Evolutionary conservation across 176 grass and related monocot genomes (phyloP).

Genomic region (Secale cereale): DNA sequence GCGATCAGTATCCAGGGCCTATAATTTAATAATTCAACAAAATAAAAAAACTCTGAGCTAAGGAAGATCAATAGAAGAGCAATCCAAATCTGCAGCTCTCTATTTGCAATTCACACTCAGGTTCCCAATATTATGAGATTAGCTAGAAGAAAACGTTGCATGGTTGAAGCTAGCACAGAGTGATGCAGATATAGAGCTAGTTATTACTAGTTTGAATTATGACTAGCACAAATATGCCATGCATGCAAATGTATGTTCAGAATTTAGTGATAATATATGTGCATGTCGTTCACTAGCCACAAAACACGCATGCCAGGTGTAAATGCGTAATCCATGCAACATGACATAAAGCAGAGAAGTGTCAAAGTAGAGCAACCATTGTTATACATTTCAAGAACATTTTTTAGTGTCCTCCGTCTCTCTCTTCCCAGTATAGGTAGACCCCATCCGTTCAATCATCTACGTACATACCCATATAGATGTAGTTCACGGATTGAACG

Average conservation of each 20-base stretch:
- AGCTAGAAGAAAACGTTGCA: not conserved
- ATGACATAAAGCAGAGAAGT: not conserved
- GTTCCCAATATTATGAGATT: not conserved
- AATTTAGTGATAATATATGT: not conserved
- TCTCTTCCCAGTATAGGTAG: not conserved
- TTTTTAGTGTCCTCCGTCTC: not conserved
- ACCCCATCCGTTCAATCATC: not conserved
- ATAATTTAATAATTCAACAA: not conserved
- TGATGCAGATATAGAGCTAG: not conserved
- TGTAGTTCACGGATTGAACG: conserved; percentile 16
- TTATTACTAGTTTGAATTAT: not conserved
- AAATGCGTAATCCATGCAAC: not conserved
- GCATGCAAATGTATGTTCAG: not conserved
- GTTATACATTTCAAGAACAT: not conserved
- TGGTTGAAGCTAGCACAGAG: not conserved
- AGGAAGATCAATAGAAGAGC: not conserved
- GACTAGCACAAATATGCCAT: not conserved
- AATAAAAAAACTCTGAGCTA: not conserved
- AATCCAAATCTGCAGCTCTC: not conserved
- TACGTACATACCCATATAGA: not conserved
- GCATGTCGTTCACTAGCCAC: not conserved
- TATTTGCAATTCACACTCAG: not conserved
- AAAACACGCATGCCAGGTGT: not conserved
- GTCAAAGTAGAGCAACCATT: not conserved
- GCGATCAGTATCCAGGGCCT: not conserved